These are phyloP conservation scores for Ceratobasidium sp. DNA, from an alignment of 1,284 basidiomycete genomes.

Conservation along the genomic window DNA sequence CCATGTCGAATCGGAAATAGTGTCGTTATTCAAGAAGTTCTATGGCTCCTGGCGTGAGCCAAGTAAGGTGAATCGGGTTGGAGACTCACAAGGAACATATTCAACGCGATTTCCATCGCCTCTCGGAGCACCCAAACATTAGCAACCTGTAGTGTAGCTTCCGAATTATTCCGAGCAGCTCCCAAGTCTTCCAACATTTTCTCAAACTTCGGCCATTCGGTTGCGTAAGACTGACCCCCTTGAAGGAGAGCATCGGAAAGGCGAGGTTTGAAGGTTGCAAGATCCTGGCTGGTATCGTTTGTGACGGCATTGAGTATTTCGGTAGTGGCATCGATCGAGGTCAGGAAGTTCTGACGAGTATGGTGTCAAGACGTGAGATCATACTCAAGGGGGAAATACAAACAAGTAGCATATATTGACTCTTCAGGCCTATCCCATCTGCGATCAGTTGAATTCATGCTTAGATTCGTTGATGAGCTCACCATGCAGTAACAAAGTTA, in stretches of 20 bases:
- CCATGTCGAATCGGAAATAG: background rate
- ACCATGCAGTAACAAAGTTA: conserved; percentile 32
- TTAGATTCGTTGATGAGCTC: too few relatives aligned
- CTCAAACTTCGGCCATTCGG: too few relatives aligned
- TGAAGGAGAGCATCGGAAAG: too few relatives aligned
- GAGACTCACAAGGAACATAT: background rate
- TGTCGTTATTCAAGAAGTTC: conserved; percentile 22
- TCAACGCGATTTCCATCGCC: background rate
- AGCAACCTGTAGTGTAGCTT: too few relatives aligned
- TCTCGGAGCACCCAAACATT: background rate
- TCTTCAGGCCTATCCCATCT: conserved; percentile 17
- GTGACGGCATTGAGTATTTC: too few relatives aligned
- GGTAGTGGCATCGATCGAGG: background rate
- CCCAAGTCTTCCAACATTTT: too few relatives aligned
- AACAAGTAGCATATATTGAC: conserved; percentile 14
- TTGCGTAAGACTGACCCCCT: too few relatives aligned
- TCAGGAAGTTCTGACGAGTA: background rate
- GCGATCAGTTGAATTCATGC: background rate
- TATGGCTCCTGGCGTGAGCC: background rate
- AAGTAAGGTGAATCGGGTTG: too few relatives aligned
- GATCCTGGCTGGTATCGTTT: too few relatives aligned
- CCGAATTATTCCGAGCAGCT: too few relatives aligned
- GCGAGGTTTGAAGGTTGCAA: too few relatives aligned
- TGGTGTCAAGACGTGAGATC: too few relatives aligned
- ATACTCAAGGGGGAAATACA: background rate